Conservation (phyloP, 2,329 filamentous ascomycete genomes). For the Phaeosphaeriaceae sp. region DNA sequence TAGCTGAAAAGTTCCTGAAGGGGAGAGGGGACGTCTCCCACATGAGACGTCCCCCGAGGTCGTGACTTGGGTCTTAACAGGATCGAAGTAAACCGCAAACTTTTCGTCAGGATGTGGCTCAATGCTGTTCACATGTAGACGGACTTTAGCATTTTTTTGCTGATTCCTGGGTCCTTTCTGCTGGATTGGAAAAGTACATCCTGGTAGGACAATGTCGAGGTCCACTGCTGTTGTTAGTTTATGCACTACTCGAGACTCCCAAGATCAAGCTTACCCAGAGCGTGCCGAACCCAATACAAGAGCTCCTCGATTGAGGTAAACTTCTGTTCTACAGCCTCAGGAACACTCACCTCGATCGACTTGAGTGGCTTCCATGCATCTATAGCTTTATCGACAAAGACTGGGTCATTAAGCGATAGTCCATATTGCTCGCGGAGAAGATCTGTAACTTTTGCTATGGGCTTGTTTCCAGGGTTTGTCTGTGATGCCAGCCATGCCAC, state of each 20-base stretch:
- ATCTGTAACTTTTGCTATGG: constrained; percentile 69
- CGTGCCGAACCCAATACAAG: constrained; percentile 37
- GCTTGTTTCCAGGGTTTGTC: constrained; percentile 48
- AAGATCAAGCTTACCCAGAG: constrained; percentile 36
- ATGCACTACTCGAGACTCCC: not conserved
- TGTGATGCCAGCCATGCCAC: constrained; percentile 68
- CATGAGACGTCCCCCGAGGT: constrained; percentile 18
- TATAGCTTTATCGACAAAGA: constrained; percentile 66
- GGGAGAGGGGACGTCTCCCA: constrained; percentile 9
- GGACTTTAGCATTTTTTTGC: constrained; percentile 58
- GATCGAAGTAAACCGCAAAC: constrained; percentile 41
- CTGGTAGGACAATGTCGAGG: constrained; percentile 74
- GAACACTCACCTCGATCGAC: constrained; percentile 35
- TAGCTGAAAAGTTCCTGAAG: constrained; percentile 35
- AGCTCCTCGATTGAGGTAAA: constrained; percentile 38
- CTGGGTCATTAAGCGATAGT: constrained; percentile 65
- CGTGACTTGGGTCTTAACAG: constrained; percentile 29
- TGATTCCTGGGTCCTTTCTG: constrained; percentile 57
- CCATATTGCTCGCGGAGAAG: constrained; percentile 75
- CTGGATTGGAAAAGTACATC: constrained; percentile 72
- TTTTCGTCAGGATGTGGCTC: constrained; percentile 41
- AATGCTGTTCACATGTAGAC: constrained; percentile 69
- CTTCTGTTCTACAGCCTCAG: constrained; percentile 28
- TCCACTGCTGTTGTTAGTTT: constrained; percentile 54
- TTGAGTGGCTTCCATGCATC: constrained; percentile 37